phyloP scores from a whole-genome alignment of 768 basidiomycete genomes.

The Termitomyces bulborhizus region DNA sequence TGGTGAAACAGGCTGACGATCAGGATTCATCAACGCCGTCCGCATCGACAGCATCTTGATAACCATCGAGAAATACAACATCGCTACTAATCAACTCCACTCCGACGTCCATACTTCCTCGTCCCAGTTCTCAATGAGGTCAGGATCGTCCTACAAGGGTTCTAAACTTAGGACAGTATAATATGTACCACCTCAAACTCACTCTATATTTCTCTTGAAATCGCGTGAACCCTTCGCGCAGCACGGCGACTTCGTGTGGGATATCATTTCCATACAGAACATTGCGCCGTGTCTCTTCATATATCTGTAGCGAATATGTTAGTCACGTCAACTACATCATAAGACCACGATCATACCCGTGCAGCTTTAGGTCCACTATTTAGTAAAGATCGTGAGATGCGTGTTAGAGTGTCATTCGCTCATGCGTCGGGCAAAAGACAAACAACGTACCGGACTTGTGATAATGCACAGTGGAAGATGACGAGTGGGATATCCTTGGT shows the following conservation, averaged over 20 bases:
- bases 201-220: conserved; percentile 73
- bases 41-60: background rate
- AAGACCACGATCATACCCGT: conserved; percentile 34
- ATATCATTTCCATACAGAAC: conserved; percentile 36
- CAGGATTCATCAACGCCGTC: conserved; percentile 12
- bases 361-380: conserved; percentile 75
- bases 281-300: conserved; percentile 54
- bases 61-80: background rate
- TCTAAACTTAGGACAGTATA: background rate
- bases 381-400: background rate
- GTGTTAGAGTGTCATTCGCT: background rate
- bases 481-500: conserved; percentile 57
- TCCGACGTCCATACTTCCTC: conserved; percentile 53
- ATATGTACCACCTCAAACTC: background rate
- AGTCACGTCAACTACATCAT: background rate
- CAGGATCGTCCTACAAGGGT: conserved; percentile 45
- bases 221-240: conserved; percentile 64
- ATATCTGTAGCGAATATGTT: conserved; percentile 39
- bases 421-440: background rate
- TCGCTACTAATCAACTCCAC: conserved; percentile 20
- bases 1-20: conserved; percentile 33
- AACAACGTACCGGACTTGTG: conserved; percentile 62
- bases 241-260: conserved; percentile 52
- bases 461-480: conserved; percentile 75
- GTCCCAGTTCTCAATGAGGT: conserved; percentile 75